Evolutionary conservation across 176 grass and related monocot species (phyloP).

Genomic region (Guadua angustifolia): DNA sequence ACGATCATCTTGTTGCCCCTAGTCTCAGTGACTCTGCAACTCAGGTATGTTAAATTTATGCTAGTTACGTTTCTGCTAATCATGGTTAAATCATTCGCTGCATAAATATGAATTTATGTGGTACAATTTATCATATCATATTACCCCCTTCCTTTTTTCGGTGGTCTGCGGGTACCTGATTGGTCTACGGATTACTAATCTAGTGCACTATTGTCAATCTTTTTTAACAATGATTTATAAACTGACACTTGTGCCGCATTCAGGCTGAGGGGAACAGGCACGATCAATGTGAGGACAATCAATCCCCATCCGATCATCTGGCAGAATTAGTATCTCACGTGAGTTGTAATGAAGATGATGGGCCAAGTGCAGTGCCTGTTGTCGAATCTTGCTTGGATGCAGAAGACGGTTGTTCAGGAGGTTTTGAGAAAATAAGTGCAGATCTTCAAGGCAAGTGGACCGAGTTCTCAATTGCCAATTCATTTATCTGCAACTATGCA

Average conservation of each 20-base stretch:
- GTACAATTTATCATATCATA: not conserved
- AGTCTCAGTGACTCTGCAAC: not conserved
- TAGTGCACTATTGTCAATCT: not conserved
- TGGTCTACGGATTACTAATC: not conserved
- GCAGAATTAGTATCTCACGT: constrained; percentile 11
- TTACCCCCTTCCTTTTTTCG: not conserved
- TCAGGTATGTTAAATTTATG: constrained; percentile 42
- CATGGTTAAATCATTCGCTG: constrained; percentile 21
- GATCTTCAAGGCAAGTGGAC: constrained; percentile 75
- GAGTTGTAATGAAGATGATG: constrained; percentile 60
- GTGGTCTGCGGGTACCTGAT: not conserved
- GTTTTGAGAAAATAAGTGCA: constrained; percentile 79
- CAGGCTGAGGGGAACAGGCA: constrained; percentile 11
- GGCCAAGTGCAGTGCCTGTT: constrained; percentile 63
- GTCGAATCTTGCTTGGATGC: constrained; percentile 56
- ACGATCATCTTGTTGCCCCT: not conserved
- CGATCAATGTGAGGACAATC: not conserved
- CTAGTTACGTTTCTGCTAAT: not conserved
- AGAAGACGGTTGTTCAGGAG: constrained; percentile 58
- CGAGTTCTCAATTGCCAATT: not conserved
- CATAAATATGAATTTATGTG: constrained; percentile 5
- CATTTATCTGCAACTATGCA: not conserved
- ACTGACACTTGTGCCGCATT: not conserved
- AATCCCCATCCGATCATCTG: not conserved
- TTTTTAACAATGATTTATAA: not conserved